Percentiles rank a stretch among this genome's conserved stretches.
phyloP scores from a whole-genome alignment of 768 basidiomycete species.

The Hypholoma fasciculare region DNA sequence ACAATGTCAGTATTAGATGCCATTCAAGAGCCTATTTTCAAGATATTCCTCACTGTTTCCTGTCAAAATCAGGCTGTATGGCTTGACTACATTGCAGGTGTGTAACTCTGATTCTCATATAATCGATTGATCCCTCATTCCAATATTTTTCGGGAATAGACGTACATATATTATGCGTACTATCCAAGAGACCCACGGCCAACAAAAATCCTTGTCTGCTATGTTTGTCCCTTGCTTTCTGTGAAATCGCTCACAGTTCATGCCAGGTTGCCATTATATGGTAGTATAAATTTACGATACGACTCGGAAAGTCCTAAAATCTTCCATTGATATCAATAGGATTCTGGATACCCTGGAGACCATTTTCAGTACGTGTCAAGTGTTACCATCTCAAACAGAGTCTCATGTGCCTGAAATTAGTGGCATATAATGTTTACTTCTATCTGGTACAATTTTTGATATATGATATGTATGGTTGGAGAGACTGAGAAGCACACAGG shows the following conservation, averaged over 20 bases:
- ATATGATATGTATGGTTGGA: background rate
- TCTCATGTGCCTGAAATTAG: conserved; percentile 12
- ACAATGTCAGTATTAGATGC: conserved; percentile 25
- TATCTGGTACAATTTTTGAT: conserved; percentile 30
- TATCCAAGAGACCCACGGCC: conserved; percentile 29
- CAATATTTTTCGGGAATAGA: conserved; percentile 17
- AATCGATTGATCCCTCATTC: background rate
- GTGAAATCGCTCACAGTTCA: background rate
- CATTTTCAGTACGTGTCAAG: conserved; percentile 23
- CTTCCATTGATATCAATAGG: conserved; percentile 11
- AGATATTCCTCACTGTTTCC: background rate
- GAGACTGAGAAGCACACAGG: conserved; percentile 17
- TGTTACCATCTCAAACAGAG: background rate
- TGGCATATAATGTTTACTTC: conserved; percentile 34
- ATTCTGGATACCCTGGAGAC: conserved; percentile 31
- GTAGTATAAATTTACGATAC: conserved; percentile 11
- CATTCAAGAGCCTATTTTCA: background rate
- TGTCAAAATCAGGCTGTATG: conserved; percentile 28
- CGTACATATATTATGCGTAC: conserved; percentile 33
- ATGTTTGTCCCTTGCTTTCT: background rate
- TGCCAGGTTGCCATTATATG: conserved; percentile 30
- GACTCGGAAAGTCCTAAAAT: too few relatives aligned
- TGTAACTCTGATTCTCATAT: background rate
- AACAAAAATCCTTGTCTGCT: conserved; percentile 27
- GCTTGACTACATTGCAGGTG: conserved; percentile 36